Evolutionary conservation across 306 rosid genomes (phyloP), one percentile per base, ranked within the genome.

Genomic region (Acacia melanoxylon): DNA sequence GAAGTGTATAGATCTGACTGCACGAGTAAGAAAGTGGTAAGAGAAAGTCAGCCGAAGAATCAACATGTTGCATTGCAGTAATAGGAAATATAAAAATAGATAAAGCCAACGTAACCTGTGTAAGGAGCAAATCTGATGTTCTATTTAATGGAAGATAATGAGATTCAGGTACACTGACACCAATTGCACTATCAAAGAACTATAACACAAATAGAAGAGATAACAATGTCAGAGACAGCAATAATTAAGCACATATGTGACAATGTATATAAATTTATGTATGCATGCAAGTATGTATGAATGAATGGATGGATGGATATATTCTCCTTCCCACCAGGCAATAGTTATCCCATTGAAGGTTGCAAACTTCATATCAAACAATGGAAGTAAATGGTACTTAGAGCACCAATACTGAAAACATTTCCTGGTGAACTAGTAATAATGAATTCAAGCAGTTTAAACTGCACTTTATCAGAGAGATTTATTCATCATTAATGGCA

Each of bases 1-100:
- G 37, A 83, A 49, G 81, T 84, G 85, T 82, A 93, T 15, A 91
- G 85, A 87, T 90, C 91, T 52, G 98, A 91, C 98, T 91, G 94
- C 86, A 89, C 72, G 63, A 79, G 46, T 33, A 82, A 67, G 82
- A 59, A 27, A 77, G 76, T 74, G 80, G 65, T 31, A 74, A 58
- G 44, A 77, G 14, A 40, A 67, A 33, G 16, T 81, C 74, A 72
- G 67, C 29, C 63, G 40, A 27, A 9, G 63, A 81, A 31, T 46
- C 75, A 68, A 35, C 37, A 33, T 35, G 37, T 15, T 45, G 67
- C 25, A 74, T 24, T 10, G 46, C 44, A n/a, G 59, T n/a, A 80
- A 59, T 61, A 54, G 6, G 41, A 41, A 79, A 27, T 45, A 74
- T 40, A 77, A 31, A 79, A 14, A 51, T 24, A 14, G 63, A 75